Base-by-base conservation (phyloP, 352 stramenopile species). In the Phytophthora nicotianae region DNA sequence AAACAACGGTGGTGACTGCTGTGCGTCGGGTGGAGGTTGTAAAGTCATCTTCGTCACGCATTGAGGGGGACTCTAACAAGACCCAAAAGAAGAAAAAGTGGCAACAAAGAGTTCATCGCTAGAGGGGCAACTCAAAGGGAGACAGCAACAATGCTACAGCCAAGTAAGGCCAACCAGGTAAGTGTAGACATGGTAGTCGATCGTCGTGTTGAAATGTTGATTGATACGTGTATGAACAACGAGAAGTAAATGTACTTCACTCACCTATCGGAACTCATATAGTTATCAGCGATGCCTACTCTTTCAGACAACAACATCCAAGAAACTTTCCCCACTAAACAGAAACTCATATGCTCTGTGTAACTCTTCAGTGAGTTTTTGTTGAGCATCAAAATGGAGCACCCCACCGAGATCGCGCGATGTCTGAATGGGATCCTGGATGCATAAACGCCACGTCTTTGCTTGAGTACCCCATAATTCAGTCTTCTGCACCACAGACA, bases 61-160 rank as follows among this genome's bases (percentile, higher is more conserved):
- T 51, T 32, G 32, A 67, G 10, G 46, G 14, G 19, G 56, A 65
- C 21, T 26, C 32, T 33, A 59, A 32, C 43, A 76, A 70, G 32
- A 49, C 35, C 27, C 58, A 62, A 14, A 76, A 68, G 55, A 77
- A 63, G 46, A 73, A 71, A 33, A 71, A 58, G 14, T 61, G 65
- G 64, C 59, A 58, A 38, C 50, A 59, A 46, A 47, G 35, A 52
- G 58, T 23, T 8, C 26, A 52, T 14, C 65, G 56, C 50, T 71
- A 74, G 26, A 42, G 40, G 40, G 43, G 47, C 26, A 33, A 32
- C 2, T 50, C 47, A 10, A 74, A 77, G 32, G 21, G 50, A 3
- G 38, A 57, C 20, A 51, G 20, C 27, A 70, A 46, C 24, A 65
- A 56, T 7, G 17, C 60, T 20, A 32, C 46, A 51, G 40, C 37